phyloP scores from a whole-genome alignment of 75 land plant genomes.

The Sequoiadendron giganteum region DNA sequence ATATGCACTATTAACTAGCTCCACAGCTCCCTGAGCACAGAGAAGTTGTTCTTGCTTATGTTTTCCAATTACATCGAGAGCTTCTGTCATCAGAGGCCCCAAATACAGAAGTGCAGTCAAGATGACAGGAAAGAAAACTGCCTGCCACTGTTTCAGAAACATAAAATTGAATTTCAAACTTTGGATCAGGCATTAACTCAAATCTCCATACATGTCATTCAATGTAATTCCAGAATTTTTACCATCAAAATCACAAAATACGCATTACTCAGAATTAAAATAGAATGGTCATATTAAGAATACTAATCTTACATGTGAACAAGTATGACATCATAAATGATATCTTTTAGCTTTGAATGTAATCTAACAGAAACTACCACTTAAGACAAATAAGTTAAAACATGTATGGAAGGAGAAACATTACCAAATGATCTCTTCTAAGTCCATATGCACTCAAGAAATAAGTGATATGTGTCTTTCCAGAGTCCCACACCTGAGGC shows the following conservation, averaged over 20 bases:
- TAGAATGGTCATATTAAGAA: neutral
- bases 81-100: constrained; percentile 69
- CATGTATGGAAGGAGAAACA: constrained; percentile 3
- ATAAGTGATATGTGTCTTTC: constrained; percentile 3
- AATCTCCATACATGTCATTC: neutral
- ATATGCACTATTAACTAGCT: constrained; percentile 3
- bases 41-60: constrained; percentile 23
- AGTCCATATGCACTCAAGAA: constrained; percentile 42
- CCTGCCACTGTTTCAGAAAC: constrained; percentile 78
- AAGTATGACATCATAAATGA: neutral
- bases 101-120: constrained; percentile 79
- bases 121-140: constrained; percentile 65
- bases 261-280: neutral
- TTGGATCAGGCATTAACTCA: constrained; percentile 2
- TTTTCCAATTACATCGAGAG: constrained; percentile 17
- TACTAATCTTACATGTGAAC: neutral
- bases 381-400: neutral
- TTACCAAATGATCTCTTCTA: constrained; percentile 53
- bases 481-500: constrained; percentile 24
- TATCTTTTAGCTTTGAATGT: constrained; percentile 16
- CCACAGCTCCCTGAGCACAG: constrained; percentile 10
- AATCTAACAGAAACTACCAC: constrained; percentile 13
- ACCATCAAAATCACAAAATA: constrained; percentile 5
- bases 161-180: neutral
- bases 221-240: constrained; percentile 4